Base-by-base conservation (phyloP, 2,329 filamentous ascomycete genomes). In the Truncatella angustata region DNA sequence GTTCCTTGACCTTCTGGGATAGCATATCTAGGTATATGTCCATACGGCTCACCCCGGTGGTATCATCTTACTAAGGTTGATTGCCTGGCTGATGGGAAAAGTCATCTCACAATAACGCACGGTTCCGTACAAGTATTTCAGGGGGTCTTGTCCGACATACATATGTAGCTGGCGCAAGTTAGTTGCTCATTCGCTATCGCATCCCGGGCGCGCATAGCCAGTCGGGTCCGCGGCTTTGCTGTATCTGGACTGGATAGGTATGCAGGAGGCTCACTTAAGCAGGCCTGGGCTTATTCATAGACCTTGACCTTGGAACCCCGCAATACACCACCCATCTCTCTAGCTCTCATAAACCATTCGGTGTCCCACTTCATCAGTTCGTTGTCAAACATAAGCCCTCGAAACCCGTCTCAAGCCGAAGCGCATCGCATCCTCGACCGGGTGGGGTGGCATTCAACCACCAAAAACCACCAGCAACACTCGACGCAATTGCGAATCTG, bases 361-460 rank as follows among this genome's bases (percentile, higher is more conserved):
- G 46, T 51, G 49, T 57, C 51, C 50, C 52, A 35, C 50, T 50
- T 50, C 47, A 45, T 53, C 55, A 56, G 49, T 47, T 47, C 40
- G 52, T n/a, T n/a, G n/a, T 34, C 36, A 28, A 51, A 51, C 56
- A 57, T 61, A 65, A 64, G 56, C 59, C 65, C 61, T 61, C 60
- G 54, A 61, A 66, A 63, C 60, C 66, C 66, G 66, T 57, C 60
- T 65, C 61, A 66, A 68, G 60, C 66, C 66, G 65, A 66, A 58
- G 16, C 34, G 34, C 45, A 49, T 49, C 45, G 45, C 45, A 37
- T 49, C 45, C 34, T 49, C 30, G 20, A 24, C 34, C 12, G 23
- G 45, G 45, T 49, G 45, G 45, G 45, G 45, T 49, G 45, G 30
- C 23, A 49, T 49, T 23, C 32, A 37, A 49, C 45, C 45, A 39